Conservation (phyloP, 495 filamentous ascomycete genomes). For the Penicillium steckii region DNA sequence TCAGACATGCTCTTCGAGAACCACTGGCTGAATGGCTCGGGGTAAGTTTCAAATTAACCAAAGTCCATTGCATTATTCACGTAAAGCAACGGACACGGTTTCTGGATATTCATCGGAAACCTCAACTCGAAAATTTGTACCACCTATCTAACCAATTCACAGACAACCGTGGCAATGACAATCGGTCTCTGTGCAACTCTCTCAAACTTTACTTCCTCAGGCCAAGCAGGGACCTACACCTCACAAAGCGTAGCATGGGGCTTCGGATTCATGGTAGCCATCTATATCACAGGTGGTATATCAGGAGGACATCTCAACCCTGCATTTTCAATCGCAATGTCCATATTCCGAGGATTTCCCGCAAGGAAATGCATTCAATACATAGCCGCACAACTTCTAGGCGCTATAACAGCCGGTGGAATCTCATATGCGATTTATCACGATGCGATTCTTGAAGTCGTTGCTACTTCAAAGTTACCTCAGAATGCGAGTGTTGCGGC, state of each 20-base stretch:
- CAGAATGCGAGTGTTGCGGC: constrained; percentile 25
- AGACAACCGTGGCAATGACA: constrained; percentile 17
- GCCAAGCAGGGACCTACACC: constrained; percentile 5
- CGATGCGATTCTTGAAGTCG: constrained; percentile 14
- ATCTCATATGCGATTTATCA: constrained; percentile 16
- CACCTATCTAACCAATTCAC: not conserved
- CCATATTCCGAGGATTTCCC: constrained; percentile 18
- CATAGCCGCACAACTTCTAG: constrained; percentile 12
- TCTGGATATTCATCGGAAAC: too few relatives aligned
- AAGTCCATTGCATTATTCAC: too few relatives aligned
- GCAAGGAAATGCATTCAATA: constrained; percentile 11
- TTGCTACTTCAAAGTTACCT: not conserved
- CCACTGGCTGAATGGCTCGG: constrained; percentile 21
- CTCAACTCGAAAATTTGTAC: too few relatives aligned
- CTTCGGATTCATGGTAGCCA: constrained; percentile 19
- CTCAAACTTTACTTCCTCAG: constrained; percentile 8
- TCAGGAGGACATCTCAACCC: constrained; percentile 20
- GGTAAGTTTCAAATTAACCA: too few relatives aligned
- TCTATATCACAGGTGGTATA: constrained; percentile 17
- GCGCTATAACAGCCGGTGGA: constrained; percentile 13
- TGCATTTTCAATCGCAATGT: constrained; percentile 14
- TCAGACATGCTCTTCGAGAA: constrained; percentile 12
- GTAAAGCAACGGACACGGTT: too few relatives aligned
- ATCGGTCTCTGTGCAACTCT: constrained; percentile 16
- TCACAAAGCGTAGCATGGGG: constrained; percentile 17